A percentile compares a stretch with the other conserved stretches of the same genome.
These are phyloP conservation scores for Colletotrichum tropicale DNA, from an alignment of 2,329 filamentous ascomycete species.

Conservation along the genomic window DNA sequence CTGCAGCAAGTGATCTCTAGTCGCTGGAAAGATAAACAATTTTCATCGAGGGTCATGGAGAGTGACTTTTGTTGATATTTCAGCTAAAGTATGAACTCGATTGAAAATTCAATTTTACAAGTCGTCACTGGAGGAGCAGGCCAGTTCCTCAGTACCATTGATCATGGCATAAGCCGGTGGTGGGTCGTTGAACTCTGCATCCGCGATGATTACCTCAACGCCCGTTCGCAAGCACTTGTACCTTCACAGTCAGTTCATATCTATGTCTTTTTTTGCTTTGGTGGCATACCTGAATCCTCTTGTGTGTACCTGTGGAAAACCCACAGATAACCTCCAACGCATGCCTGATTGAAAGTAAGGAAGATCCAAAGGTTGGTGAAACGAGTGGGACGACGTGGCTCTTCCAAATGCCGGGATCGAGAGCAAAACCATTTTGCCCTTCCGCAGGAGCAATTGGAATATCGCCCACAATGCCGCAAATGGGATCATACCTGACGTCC, in stretches of 20 bases:
- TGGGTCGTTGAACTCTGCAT: neutral
- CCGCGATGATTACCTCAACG: neutral
- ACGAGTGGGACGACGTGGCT: neutral
- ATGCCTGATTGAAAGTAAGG: neutral
- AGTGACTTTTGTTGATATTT: neutral
- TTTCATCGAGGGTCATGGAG: neutral
- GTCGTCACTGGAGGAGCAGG: neutral
- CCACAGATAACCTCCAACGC: neutral
- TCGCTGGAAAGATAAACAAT: no score
- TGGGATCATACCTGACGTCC: neutral
- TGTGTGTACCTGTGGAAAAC: neutral
- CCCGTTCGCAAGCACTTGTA: neutral
- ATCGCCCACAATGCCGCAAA: neutral
- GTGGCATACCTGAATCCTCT: neutral
- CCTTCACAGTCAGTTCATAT: neutral
- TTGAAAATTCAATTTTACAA: neutral
- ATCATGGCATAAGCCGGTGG: neutral
- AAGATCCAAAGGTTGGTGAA: neutral
- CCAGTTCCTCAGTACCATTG: neutral
- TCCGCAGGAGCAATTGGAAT: neutral
- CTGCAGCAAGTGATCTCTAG: no score
- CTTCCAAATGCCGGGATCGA: neutral
- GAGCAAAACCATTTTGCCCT: neutral
- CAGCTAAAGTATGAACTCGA: neutral
- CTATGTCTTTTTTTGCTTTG: neutral